phyloP scores from a whole-genome alignment of 306 rosid species.

The Cucurbita maxima region DNA sequence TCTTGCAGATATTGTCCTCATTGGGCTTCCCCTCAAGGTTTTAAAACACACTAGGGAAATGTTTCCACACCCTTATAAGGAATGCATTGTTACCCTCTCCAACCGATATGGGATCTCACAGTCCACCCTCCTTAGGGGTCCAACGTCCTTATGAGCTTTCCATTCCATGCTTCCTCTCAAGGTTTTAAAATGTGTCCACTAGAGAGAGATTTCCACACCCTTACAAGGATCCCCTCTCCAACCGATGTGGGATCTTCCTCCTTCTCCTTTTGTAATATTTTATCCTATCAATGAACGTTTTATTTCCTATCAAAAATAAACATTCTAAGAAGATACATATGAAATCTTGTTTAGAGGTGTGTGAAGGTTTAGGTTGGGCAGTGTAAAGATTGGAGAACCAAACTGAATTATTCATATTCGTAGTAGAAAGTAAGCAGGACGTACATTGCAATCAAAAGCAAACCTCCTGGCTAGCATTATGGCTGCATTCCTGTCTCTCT shows the following conservation, averaged over 20 bases:
- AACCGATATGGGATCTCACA: too few species aligned
- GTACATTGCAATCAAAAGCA: slow-evolving; percentile 80
- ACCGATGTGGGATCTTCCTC: background rate
- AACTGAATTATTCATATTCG: background rate
- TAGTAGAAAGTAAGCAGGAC: slow-evolving; percentile 15
- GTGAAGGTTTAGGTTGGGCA: background rate
- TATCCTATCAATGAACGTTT: background rate
- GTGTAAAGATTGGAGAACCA: background rate
- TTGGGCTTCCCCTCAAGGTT: too few species aligned
- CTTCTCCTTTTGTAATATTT: background rate
- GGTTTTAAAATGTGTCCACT: too few species aligned
- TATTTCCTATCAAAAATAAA: background rate
- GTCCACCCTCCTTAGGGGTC: too few species aligned
- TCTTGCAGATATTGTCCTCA: too few species aligned
- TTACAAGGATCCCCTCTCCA: too few species aligned
- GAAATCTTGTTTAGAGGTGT: background rate
- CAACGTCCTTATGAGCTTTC: too few species aligned
- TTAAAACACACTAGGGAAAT: too few species aligned
- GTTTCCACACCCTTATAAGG: too few species aligned
- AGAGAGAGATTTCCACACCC: too few species aligned
- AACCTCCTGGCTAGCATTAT: slow-evolving; percentile 89
- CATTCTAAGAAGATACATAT: background rate
- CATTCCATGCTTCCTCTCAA: too few species aligned
- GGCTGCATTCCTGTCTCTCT: slow-evolving; percentile 78
- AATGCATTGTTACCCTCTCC: too few species aligned